Evolutionary conservation across 441 rosid genomes (phyloP).

Genomic region (Adansonia gregorii): DNA sequence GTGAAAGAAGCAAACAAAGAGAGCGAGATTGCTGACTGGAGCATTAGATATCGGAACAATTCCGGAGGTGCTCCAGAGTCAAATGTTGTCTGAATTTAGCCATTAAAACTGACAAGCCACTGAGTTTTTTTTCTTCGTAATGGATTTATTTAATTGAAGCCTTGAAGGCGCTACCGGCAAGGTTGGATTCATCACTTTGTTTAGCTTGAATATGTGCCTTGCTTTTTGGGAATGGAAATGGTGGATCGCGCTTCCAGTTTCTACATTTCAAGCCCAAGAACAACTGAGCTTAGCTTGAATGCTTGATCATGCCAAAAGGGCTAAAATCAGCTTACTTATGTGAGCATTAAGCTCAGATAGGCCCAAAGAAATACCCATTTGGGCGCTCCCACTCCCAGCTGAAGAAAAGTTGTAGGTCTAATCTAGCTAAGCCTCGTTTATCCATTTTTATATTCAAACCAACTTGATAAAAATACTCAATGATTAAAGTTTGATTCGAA

Average conservation of each 20-base stretch:
- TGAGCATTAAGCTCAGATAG: neutral
- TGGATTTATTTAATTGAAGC: neutral
- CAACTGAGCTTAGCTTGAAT: neutral
- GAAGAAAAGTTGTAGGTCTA: neutral
- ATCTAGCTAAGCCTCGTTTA: neutral
- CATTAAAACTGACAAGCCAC: neutral
- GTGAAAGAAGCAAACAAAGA: neutral
- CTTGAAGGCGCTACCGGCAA: neutral
- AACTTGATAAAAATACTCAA: neutral
- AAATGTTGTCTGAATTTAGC: conserved; percentile 16
- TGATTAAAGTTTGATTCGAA: neutral
- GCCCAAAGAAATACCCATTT: neutral
- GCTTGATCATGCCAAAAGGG: neutral
- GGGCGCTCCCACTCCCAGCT: neutral
- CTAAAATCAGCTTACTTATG: neutral
- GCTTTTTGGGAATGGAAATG: too few species aligned
- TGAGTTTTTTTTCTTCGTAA: neutral
- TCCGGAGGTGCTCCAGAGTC: conserved; percentile 41
- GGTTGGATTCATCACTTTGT: too few species aligned
- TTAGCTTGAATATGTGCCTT: too few species aligned
- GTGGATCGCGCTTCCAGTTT: conserved; percentile 1
- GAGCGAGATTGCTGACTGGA: conserved; percentile 32
- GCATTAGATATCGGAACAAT: conserved; percentile 16
- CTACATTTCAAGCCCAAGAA: neutral
- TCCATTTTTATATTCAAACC: neutral